Conservation (phyloP, 208 protist species). For the Leishmania major region DNA sequence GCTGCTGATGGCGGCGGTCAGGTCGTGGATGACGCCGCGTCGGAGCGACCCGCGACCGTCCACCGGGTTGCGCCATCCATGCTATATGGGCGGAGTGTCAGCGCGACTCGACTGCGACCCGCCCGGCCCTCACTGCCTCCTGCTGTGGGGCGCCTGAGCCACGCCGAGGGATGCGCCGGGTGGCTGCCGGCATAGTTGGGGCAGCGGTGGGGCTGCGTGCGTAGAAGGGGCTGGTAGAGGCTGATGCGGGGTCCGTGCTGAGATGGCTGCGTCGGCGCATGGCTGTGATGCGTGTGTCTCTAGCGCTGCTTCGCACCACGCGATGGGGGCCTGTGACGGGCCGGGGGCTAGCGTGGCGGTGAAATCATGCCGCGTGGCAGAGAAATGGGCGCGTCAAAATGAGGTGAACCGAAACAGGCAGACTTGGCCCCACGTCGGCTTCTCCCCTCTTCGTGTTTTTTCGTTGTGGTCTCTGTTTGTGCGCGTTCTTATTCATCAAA, state of each 20-base stretch:
- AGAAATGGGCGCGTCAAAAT: background rate
- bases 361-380: background rate
- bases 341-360: background rate
- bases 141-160: background rate
- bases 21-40: background rate
- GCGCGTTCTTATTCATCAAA: background rate
- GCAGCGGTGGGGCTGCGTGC: background rate
- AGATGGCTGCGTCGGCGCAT: background rate
- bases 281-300: background rate
- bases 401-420: background rate
- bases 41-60: background rate
- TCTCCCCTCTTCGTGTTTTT: background rate
- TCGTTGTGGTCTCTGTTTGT: background rate
- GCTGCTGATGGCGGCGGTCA: background rate
- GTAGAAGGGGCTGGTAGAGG: background rate
- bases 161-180: background rate
- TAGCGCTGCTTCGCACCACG: background rate
- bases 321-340: background rate
- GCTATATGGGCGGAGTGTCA: background rate
- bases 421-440: background rate
- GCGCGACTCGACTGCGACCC: background rate
- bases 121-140: background rate
- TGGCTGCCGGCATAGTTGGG: background rate
- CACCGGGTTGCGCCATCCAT: background rate
- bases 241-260: background rate